Base-by-base conservation (phyloP, 129 eudicot species). In the Pittosporum tobira region DNA sequence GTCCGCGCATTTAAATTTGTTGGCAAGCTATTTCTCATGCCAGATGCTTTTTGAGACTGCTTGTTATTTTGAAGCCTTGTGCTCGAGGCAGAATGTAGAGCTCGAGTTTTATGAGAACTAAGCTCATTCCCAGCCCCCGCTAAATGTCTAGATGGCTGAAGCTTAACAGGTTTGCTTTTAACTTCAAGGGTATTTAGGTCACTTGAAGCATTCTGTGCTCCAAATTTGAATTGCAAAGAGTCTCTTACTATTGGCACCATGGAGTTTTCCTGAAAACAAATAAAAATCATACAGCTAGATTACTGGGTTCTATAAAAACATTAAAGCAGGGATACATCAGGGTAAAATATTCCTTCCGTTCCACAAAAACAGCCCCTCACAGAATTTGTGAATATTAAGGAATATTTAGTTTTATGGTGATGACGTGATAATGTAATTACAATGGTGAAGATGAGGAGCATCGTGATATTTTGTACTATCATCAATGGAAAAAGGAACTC, bases 241-340 rank as follows among this genome's bases (percentile, higher is more conserved):
- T 62, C 70, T 4, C 55, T 40, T 22, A 42, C 53, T 30, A 16
- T 34, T 18, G 51, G 70, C 30, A 47, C 47, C 49, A 13, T 28
- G 13, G 75, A 42, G 31, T 69, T 61, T 16, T 62, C 70, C 82
- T 76, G 85, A 60, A 12, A 14, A 45, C 25, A 16, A 58, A 34
- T 15, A 26, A 26, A 36, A 1, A 2, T 22, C 24, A 22, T 10
- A 2, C 16, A 23, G 46, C 25, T 49, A 48, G 14, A 10, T 25
- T 24, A 51, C 27, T 6, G 46, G 42, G 42, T n/a, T 49, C 27
- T 18, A 62, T 18, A 34, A 62, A 47, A 1, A 62, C 29, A 27
- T 19, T 29, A 19, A 26, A 23, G 10, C 16, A 24, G 20, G n/a
- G 23, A 12, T 19, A 56, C 0, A 31, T n/a, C 61, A 56, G 9